phyloP scores from a whole-genome alignment of 768 basidiomycete species.

The Boletus eberwhitei region DNA sequence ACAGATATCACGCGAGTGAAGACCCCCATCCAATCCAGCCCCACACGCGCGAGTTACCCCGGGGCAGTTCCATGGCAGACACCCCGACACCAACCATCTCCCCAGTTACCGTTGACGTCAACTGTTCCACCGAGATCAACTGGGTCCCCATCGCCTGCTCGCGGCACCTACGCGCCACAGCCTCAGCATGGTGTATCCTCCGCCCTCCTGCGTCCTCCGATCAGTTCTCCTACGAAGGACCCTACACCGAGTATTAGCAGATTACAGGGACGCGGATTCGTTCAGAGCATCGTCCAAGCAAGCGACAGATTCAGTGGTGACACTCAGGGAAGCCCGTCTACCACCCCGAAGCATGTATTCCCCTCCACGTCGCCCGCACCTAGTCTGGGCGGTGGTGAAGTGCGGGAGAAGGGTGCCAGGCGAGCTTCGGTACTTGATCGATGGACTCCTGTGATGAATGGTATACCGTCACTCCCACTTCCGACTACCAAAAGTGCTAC shows the following conservation, averaged over 20 bases:
- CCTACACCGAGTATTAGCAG: conserved; percentile 79
- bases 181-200: conserved; percentile 47
- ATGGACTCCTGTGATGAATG: conserved; percentile 50
- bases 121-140: conserved; percentile 24
- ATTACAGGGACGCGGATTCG: conserved; percentile 82
- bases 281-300: conserved; percentile 76
- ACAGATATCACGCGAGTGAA: conserved; percentile 17
- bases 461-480: conserved; percentile 37
- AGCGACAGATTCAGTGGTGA: conserved; percentile 49
- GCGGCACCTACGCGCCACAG: conserved; percentile 41
- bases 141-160: conserved; percentile 38
- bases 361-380: conserved; percentile 29
- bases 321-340: conserved; percentile 32
- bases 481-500: conserved; percentile 38
- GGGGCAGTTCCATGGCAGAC: conserved; percentile 22
- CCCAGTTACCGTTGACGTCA: conserved; percentile 29
- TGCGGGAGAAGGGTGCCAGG: conserved; percentile 37
- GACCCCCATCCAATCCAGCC: conserved; percentile 16
- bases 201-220: conserved; percentile 49
- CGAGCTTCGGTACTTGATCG: conserved; percentile 62
- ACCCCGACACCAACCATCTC: conserved; percentile 27
- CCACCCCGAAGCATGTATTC: conserved; percentile 27
- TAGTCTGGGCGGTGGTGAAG: conserved; percentile 31
- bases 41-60: conserved; percentile 17
- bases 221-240: conserved; percentile 54